A percentile compares a stretch with the other conserved stretches of the same genome.
Evolutionary conservation across 2,329 filamentous ascomycete species (phyloP).

Genomic region (Calonectria ilicicola): DNA sequence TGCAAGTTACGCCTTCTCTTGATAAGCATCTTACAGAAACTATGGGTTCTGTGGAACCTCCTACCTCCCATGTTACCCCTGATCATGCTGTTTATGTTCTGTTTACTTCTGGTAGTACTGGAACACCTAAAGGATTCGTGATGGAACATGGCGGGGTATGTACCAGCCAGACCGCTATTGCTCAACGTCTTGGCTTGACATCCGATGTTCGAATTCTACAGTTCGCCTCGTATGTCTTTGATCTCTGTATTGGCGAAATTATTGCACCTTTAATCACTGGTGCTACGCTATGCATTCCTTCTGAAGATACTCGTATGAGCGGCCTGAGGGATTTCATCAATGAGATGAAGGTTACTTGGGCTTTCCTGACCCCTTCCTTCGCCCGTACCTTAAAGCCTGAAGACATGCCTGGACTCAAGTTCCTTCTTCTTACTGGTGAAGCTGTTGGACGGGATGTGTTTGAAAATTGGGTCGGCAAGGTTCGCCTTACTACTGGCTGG

Average conservation of each 20-base stretch:
- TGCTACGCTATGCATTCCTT: conserved; percentile 39
- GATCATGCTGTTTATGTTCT: conserved; percentile 30
- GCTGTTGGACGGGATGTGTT: conserved; percentile 28
- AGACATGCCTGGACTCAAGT: conserved; percentile 24
- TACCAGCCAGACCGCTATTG: conserved; percentile 23
- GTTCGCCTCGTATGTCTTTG: conserved; percentile 41
- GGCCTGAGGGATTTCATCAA: conserved; percentile 32
- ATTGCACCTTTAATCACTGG: conserved; percentile 25
- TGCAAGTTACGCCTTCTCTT: not conserved
- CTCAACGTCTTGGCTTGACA: conserved; percentile 20
- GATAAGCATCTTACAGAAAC: not conserved
- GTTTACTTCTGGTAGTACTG: conserved; percentile 41
- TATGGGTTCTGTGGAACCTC: not conserved
- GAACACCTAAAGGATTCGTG: conserved; percentile 38
- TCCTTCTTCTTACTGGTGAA: conserved; percentile 38
- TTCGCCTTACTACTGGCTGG: conserved; percentile 38
- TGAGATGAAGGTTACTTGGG: conserved; percentile 27
- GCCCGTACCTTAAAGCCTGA: conserved; percentile 32
- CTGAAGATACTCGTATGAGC: conserved; percentile 34
- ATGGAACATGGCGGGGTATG: conserved; percentile 34
- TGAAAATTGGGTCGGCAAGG: conserved; percentile 28
- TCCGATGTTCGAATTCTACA: conserved; percentile 29
- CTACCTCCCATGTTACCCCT: not conserved
- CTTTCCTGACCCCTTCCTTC: conserved; percentile 41
- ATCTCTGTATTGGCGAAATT: conserved; percentile 36